These are phyloP conservation scores for Sporodiniella umbellata DNA, from an alignment of 371 early-diverging fungal species.

Conservation along the genomic window DNA sequence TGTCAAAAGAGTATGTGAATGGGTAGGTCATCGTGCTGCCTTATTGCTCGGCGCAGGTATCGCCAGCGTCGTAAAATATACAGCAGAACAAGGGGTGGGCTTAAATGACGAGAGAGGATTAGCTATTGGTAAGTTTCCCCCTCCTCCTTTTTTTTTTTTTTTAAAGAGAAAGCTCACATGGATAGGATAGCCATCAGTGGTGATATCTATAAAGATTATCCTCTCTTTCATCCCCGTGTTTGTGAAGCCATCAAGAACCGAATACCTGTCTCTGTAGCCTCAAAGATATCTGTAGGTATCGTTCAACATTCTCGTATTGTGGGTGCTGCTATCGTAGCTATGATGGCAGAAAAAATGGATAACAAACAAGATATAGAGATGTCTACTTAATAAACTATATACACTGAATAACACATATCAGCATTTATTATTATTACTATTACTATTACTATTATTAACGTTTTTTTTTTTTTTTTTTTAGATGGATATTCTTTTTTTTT, in stretches of 20 bases:
- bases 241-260: conserved; percentile 40
- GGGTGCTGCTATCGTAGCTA: conserved; percentile 49
- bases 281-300: conserved; percentile 40
- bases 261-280: conserved; percentile 36
- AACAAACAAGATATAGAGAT: conserved; percentile 4
- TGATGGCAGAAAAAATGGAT: conserved; percentile 45
- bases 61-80: conserved; percentile 41
- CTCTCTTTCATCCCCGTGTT: conserved; percentile 44
- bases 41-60: conserved; percentile 37
- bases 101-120: conserved; percentile 29
- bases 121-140: conserved; percentile 30
- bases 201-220: conserved; percentile 45
- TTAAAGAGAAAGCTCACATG: not conserved
- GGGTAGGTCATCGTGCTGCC: conserved; percentile 44
- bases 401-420: too few relatives aligned
- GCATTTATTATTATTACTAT: too few relatives aligned
- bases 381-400: not conserved
- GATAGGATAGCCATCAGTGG: conserved; percentile 38
- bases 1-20: conserved; percentile 41
- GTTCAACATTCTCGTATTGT: conserved; percentile 48
- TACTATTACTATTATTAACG: not conserved
- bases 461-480: too few relatives aligned
- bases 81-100: conserved; percentile 32
- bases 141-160: not conserved
- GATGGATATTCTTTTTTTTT: not conserved